These are phyloP conservation scores for Irpex lacteus DNA, from an alignment of 1,284 basidiomycete genomes.

Conservation along the genomic window DNA sequence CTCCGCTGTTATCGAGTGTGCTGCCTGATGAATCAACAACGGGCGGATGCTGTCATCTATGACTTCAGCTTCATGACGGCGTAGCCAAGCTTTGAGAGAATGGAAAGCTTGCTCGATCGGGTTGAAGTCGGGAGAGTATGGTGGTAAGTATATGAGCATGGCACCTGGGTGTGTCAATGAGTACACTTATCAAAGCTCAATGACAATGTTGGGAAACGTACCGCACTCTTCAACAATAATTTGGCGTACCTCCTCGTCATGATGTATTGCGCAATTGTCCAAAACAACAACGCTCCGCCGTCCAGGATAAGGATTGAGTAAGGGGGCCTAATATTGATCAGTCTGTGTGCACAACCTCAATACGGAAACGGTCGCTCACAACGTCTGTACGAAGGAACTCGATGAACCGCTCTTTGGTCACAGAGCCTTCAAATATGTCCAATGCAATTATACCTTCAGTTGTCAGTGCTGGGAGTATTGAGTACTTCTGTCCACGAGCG, in stretches of 20 bases:
- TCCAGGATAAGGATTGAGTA: slow-evolving; percentile 20
- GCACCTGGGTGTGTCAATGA: too few species aligned
- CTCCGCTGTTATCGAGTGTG: too few species aligned
- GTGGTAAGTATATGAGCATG: too few species aligned
- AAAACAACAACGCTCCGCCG: slow-evolving; percentile 24
- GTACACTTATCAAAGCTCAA: too few species aligned
- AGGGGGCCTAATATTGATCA: slow-evolving; percentile 11
- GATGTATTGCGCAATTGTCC: slow-evolving; percentile 29
- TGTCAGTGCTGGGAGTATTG: slow-evolving; percentile 23
- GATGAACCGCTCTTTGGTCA: slow-evolving; percentile 20
- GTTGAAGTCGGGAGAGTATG: too few species aligned
- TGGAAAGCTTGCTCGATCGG: too few species aligned
- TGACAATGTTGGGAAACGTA: too few species aligned
- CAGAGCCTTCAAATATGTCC: slow-evolving; percentile 23
- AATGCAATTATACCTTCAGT: slow-evolving; percentile 19
- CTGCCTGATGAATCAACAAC: too few species aligned
- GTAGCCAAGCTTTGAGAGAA: too few species aligned
- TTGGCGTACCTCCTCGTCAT: slow-evolving; percentile 18
- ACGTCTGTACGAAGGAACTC: slow-evolving; percentile 10
- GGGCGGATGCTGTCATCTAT: too few species aligned
- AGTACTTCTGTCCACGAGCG: slow-evolving; percentile 17
- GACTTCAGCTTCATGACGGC: too few species aligned
- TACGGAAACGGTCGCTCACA: neutral
- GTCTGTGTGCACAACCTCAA: neutral
- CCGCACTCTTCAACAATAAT: slow-evolving; percentile 11